Conservation (phyloP, 2,329 filamentous ascomycete species). For the Pseudogymnoascus sp. region DNA sequence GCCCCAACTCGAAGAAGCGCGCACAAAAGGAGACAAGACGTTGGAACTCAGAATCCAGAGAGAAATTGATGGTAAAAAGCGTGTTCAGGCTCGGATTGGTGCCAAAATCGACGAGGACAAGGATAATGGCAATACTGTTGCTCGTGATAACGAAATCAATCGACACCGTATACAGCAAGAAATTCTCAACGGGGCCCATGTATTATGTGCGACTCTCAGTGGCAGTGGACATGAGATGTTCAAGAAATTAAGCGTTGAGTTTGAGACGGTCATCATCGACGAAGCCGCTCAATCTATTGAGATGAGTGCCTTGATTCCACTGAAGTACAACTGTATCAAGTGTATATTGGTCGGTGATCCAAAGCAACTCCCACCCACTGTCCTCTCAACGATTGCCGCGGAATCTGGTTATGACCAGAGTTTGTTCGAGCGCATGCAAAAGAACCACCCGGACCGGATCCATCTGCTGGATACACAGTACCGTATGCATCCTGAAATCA, state of each 20-base stretch:
- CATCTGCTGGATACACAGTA: constrained; percentile 97
- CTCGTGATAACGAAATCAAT: constrained; percentile 78
- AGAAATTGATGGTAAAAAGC: constrained; percentile 70
- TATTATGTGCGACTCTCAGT: constrained; percentile 90
- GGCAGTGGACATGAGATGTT: constrained; percentile 98
- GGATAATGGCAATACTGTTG: constrained; percentile 73
- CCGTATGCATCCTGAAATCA: constrained; percentile 98
- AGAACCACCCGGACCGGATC: constrained; percentile 78
- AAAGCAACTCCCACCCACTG: constrained; percentile 92
- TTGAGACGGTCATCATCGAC: constrained; percentile 97
- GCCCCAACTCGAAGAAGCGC: constrained; percentile 61
- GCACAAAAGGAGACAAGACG: constrained; percentile 44
- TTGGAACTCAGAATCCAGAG: constrained; percentile 55
- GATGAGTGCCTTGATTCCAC: constrained; percentile 86
- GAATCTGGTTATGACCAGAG: constrained; percentile 95
- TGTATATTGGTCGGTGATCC: constrained; percentile 97
- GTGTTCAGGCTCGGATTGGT: constrained; percentile 67
- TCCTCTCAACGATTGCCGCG: constrained; percentile 87
- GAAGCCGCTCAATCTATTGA: constrained; percentile 98
- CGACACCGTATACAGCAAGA: constrained; percentile 81
- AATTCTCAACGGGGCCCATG: constrained; percentile 81
- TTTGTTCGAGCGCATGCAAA: constrained; percentile 96
- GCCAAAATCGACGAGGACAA: constrained; percentile 80
- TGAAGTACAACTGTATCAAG: constrained; percentile 95
- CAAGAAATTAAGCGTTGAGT: constrained; percentile 86